These are phyloP conservation scores for Cyclotella choctawhatcheeana DNA, from an alignment of 108 stramenopile species.

Conservation along the genomic window DNA sequence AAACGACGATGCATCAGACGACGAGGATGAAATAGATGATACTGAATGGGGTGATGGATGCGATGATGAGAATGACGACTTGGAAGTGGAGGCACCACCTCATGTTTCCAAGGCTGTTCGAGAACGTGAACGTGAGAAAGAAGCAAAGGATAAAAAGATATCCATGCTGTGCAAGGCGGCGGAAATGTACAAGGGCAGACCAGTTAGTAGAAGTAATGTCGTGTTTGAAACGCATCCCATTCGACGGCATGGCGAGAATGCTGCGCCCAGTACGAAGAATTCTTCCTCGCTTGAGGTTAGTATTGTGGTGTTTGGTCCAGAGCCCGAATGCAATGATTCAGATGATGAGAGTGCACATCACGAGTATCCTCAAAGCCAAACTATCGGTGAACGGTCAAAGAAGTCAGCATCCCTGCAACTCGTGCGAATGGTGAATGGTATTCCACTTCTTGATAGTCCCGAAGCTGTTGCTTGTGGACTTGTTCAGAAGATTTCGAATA, in stretches of 20 bases:
- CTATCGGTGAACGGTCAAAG: not conserved
- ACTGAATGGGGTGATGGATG: slow-evolving; percentile 41
- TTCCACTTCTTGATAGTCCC: slow-evolving; percentile 82
- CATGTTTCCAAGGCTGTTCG: slow-evolving; percentile 26
- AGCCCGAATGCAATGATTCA: slow-evolving; percentile 17
- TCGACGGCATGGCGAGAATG: slow-evolving; percentile 18
- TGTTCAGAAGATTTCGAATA: slow-evolving; percentile 62
- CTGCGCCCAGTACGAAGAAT: not conserved
- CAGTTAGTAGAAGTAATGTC: slow-evolving; percentile 59
- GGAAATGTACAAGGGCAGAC: slow-evolving; percentile 38
- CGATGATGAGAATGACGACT: slow-evolving; percentile 18
- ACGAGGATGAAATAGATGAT: slow-evolving; percentile 29
- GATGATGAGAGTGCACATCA: slow-evolving; percentile 8
- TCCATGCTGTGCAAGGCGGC: slow-evolving; percentile 52
- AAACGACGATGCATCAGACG: not conserved
- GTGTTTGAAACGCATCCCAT: slow-evolving; percentile 67
- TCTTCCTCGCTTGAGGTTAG: slow-evolving; percentile 58
- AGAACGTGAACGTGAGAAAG: slow-evolving; percentile 27
- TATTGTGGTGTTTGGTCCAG: slow-evolving; percentile 66
- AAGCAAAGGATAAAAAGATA: slow-evolving; percentile 31
- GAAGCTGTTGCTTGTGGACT: slow-evolving; percentile 82
- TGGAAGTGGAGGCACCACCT: not conserved
- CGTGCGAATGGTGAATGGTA: slow-evolving; percentile 84
- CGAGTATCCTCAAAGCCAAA: not conserved
- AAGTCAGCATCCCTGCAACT: slow-evolving; percentile 59